Conservation (phyloP, 176 grass and related monocot species). For the Rhynchospora tenuis region DNA sequence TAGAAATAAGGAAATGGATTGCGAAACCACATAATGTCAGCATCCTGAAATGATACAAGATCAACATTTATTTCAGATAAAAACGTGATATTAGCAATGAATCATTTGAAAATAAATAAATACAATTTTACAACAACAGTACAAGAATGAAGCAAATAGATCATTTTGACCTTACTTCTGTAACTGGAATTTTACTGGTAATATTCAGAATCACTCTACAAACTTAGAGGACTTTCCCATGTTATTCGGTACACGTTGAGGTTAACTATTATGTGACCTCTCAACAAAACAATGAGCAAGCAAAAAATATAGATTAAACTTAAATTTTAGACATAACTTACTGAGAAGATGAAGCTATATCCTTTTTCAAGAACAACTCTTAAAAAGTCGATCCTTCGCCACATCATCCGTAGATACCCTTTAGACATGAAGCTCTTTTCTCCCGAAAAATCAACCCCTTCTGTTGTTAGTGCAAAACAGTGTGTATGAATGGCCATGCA, state of each 20-base stretch:
- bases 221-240: neutral
- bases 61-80: constrained; percentile 16
- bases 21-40: constrained; percentile 76
- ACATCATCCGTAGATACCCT: constrained; percentile 84
- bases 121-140: neutral
- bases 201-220: neutral
- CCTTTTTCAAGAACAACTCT: constrained; percentile 72
- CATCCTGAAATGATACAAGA: constrained; percentile 49
- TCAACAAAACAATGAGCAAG: neutral
- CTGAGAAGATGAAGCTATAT: constrained; percentile 75
- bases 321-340: constrained; percentile 13
- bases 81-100: neutral
- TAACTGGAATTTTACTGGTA: constrained; percentile 4
- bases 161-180: neutral
- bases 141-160: neutral
- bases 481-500: constrained; percentile 54
- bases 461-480: constrained; percentile 51
- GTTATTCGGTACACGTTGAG: neutral
- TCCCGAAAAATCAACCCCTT: constrained; percentile 46
- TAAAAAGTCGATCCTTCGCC: constrained; percentile 72
- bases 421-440: constrained; percentile 59
- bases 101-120: neutral
- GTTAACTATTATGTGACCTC: neutral
- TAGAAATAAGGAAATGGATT: constrained; percentile 70
- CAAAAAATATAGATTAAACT: neutral